A percentile compares a stretch with the other conserved stretches of the same genome.
Evolutionary conservation across 768 basidiomycete species (phyloP).

Genomic region (Termitomyces sp.): DNA sequence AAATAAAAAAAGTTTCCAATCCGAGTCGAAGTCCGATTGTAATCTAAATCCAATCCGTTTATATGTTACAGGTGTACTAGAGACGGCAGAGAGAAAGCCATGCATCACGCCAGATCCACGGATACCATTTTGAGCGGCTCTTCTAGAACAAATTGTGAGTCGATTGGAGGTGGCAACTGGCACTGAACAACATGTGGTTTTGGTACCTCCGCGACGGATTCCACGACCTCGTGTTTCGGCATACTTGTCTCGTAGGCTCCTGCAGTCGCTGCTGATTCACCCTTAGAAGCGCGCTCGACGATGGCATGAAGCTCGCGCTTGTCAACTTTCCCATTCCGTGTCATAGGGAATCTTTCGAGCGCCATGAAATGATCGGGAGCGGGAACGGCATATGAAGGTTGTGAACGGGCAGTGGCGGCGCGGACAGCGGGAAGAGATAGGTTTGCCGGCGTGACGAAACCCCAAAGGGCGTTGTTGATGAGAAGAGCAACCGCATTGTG

Average conservation of each 20-base stretch:
- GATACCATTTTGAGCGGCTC: conserved; percentile 14
- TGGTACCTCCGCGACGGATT: background rate
- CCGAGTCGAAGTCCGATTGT: background rate
- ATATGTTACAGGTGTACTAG: background rate
- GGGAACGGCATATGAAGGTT: conserved; percentile 59
- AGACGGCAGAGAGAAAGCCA: background rate
- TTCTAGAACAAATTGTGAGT: conserved; percentile 10
- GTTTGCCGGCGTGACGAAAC: conserved; percentile 14
- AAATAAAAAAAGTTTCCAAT: background rate
- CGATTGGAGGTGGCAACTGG: conserved; percentile 1
- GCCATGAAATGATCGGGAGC: conserved; percentile 39
- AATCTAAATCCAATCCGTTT: background rate
- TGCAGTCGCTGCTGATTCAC: background rate
- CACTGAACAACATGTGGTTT: background rate
- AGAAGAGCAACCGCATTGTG: conserved; percentile 16
- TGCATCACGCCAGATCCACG: conserved; percentile 7
- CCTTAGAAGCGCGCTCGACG: conserved; percentile 5
- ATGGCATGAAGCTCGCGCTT: conserved; percentile 31
- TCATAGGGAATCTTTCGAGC: conserved; percentile 46
- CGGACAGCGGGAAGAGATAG: conserved; percentile 11
- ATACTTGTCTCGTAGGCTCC: background rate
- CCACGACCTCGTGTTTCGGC: background rate
- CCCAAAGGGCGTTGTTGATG: conserved; percentile 18
- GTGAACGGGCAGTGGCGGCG: conserved; percentile 24
- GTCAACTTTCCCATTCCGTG: conserved; percentile 49